A percentile compares a stretch with the other conserved stretches of the same genome.
Conservation (phyloP, 495 filamentous ascomycete genomes). For the Xylaria venustula region DNA sequence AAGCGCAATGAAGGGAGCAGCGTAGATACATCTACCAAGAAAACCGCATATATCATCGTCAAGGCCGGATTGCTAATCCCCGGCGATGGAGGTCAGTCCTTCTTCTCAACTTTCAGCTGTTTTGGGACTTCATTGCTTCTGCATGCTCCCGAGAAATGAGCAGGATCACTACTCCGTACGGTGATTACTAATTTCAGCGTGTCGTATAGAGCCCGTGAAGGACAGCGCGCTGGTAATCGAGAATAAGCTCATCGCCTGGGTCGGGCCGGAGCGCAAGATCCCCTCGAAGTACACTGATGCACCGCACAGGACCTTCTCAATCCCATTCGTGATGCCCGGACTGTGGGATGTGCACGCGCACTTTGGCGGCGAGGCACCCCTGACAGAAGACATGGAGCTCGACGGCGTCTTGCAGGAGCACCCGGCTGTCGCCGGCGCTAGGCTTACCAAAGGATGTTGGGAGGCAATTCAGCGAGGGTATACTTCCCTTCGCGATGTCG, state of each 20-base stretch:
- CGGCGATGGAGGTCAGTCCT: slow-evolving; percentile 42
- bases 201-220: slow-evolving; percentile 35
- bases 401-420: slow-evolving; percentile 21
- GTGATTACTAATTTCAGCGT: no score
- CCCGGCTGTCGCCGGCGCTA: slow-evolving; percentile 35
- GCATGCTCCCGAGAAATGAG: no score
- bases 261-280: slow-evolving; percentile 32
- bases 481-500: slow-evolving; percentile 53
- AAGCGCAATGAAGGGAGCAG: background rate
- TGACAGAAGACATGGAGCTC: slow-evolving; percentile 8
- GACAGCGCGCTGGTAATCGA: slow-evolving; percentile 43
- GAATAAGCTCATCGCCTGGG: slow-evolving; percentile 41
- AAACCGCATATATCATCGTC: slow-evolving; percentile 32
- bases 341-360: slow-evolving; percentile 56
- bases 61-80: slow-evolving; percentile 44
- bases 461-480: slow-evolving; percentile 48
- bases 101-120: no score
- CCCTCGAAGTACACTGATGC: slow-evolving; percentile 33
- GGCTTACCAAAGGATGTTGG: slow-evolving; percentile 37
- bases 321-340: slow-evolving; percentile 51
- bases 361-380: slow-evolving; percentile 28
- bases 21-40: slow-evolving; percentile 1
- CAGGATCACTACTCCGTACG: no score
- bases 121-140: no score
- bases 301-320: slow-evolving; percentile 19